A percentile compares a stretch with the other conserved stretches of the same genome.
These are phyloP conservation scores for Eimeria acervulina DNA, from an alignment of 169 alveolate genomes.

Conservation along the genomic window DNA sequence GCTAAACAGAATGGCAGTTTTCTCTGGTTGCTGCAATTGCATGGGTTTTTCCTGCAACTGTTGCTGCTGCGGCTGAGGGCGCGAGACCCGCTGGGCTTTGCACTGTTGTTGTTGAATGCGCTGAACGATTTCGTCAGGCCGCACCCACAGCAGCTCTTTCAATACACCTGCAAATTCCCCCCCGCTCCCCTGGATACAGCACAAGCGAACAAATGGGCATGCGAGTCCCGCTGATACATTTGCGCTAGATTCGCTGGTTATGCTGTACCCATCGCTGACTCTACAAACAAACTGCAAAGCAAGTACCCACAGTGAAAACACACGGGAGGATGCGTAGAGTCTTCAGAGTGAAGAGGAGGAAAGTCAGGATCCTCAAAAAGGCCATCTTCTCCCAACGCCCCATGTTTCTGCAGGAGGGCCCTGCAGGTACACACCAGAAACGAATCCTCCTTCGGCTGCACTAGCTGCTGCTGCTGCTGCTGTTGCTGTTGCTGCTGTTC, in stretches of 20 bases:
- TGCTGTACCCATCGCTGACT: not conserved
- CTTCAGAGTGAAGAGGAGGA: not conserved
- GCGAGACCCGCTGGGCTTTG: conserved; percentile 60
- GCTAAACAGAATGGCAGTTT: conserved; percentile 37
- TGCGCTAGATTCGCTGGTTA: not conserved
- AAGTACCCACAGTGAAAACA: not conserved
- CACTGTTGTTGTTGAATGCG: conserved; percentile 57
- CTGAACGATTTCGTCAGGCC: conserved; percentile 60
- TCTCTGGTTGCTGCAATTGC: conserved; percentile 29
- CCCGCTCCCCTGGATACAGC: conserved; percentile 13
- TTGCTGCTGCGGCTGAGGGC: conserved; percentile 63
- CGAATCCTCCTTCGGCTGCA: not conserved
- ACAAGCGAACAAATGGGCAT: not conserved
- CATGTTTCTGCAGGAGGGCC: conserved; percentile 47
- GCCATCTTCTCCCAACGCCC: conserved; percentile 2
- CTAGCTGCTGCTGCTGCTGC: not conserved
- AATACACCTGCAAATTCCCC: not conserved
- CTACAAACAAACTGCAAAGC: not conserved
- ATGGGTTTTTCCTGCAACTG: conserved; percentile 10
- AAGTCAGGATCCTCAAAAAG: conserved; percentile 36
- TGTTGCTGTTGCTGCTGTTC: too few species aligned
- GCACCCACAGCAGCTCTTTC: conserved; percentile 72
- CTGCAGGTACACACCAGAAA: not conserved
- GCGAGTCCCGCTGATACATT: not conserved
- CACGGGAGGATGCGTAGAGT: not conserved